These are phyloP conservation scores for Naganishia cerealis DNA, from an alignment of 1,284 basidiomycete species.

Conservation along the genomic window DNA sequence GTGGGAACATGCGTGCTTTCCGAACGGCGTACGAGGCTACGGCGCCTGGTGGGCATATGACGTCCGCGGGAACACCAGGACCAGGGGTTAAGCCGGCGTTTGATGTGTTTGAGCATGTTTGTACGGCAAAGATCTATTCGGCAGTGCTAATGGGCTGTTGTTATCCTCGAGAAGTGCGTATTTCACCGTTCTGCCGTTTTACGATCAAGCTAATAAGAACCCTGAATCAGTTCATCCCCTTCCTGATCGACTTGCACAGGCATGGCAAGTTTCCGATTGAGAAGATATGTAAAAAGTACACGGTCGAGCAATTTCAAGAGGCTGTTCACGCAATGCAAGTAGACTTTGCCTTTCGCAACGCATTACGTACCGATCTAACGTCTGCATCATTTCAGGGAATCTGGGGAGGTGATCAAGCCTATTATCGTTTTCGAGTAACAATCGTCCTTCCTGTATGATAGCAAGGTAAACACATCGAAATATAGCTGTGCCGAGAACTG, in stretches of 20 bases:
- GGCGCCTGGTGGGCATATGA: slow-evolving; percentile 20
- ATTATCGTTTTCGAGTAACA: slow-evolving; percentile 27
- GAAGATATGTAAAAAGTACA: slow-evolving; percentile 28
- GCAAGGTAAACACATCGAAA: not conserved
- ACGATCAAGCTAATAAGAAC: not conserved
- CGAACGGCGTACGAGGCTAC: slow-evolving; percentile 17
- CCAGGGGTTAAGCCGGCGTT: slow-evolving; percentile 25
- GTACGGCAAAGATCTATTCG: slow-evolving; percentile 21
- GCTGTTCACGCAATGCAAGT: slow-evolving; percentile 28
- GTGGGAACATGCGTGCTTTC: slow-evolving; percentile 22
- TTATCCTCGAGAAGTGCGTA: slow-evolving; percentile 22
- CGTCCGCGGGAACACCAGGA: slow-evolving; percentile 20
- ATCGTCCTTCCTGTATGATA: not conserved
- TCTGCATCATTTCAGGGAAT: slow-evolving; percentile 6
- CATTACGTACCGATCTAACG: not conserved
- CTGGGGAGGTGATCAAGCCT: slow-evolving; percentile 32
- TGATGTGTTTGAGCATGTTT: slow-evolving; percentile 19
- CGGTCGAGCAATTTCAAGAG: slow-evolving; percentile 12
- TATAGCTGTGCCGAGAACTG: not conserved
- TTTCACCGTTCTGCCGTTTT: not conserved
- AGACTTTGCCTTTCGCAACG: not conserved
- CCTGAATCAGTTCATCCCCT: slow-evolving; percentile 11
- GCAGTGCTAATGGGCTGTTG: slow-evolving; percentile 19
- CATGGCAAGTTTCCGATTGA: slow-evolving; percentile 31
- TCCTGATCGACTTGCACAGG: slow-evolving; percentile 22